A percentile compares a stretch with the other conserved stretches of the same genome.
Evolutionary conservation across 2,329 filamentous ascomycete species (phyloP).

Genomic region (Thielaviopsis ethacetica): DNA sequence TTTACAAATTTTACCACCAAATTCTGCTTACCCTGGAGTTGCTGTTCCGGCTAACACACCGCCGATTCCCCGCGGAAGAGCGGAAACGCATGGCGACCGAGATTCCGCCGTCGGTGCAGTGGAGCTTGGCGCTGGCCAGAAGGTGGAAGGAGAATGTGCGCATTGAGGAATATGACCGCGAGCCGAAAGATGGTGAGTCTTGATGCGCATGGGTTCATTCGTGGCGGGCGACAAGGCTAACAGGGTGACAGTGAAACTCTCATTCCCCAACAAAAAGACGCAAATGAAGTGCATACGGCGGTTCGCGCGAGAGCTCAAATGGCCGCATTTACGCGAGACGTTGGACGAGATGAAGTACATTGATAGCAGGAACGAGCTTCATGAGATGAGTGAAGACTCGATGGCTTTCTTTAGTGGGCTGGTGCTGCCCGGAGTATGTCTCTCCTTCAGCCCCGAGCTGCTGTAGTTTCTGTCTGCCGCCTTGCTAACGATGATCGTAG

Average conservation of each 20-base stretch:
- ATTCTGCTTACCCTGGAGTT: slow-evolving; percentile 59
- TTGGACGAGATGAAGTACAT: slow-evolving; percentile 44
- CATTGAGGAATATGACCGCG: slow-evolving; percentile 41
- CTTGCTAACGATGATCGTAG: slow-evolving; percentile 18
- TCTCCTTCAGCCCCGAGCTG: background rate
- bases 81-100: slow-evolving; percentile 48
- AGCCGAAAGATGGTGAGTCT: slow-evolving; percentile 6
- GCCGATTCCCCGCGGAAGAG: slow-evolving; percentile 41
- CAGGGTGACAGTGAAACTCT: slow-evolving; percentile 33
- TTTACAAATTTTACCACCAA: slow-evolving; percentile 58
- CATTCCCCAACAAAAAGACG: slow-evolving; percentile 46
- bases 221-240: background rate
- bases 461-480: too few species aligned
- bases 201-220: background rate
- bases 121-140: slow-evolving; percentile 57
- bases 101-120: slow-evolving; percentile 54
- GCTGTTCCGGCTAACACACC: slow-evolving; percentile 50
- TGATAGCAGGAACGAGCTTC: slow-evolving; percentile 39
- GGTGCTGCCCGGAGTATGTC: slow-evolving; percentile 49
- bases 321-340: slow-evolving; percentile 55
- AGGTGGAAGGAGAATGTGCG: slow-evolving; percentile 57
- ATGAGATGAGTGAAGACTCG: slow-evolving; percentile 49
- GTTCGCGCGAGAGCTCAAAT: slow-evolving; percentile 59
- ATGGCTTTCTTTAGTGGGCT: slow-evolving; percentile 66
- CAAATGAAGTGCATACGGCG: slow-evolving; percentile 53